A percentile compares a stretch with the other conserved stretches of the same genome.
Evolutionary conservation across 495 filamentous ascomycete genomes (phyloP).

Genomic region (Filosporella fistucella): DNA sequence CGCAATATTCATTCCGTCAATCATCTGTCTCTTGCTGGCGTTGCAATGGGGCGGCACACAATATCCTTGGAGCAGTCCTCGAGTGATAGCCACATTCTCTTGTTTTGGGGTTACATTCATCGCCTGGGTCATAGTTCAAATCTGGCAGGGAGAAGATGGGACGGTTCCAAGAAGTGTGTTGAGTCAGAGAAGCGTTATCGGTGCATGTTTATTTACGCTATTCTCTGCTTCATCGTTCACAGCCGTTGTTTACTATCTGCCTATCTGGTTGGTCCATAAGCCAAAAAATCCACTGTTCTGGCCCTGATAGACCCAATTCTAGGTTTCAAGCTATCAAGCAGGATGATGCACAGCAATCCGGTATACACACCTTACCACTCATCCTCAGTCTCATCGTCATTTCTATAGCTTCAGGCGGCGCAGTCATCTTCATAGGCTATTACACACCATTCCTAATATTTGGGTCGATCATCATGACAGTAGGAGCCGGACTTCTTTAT

Average conservation of each 20-base stretch:
- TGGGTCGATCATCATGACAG: not conserved
- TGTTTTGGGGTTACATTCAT: constrained; percentile 56
- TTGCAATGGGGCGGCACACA: constrained; percentile 40
- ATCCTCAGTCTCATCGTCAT: constrained; percentile 32
- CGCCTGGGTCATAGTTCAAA: constrained; percentile 59
- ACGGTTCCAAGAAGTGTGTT: constrained; percentile 71
- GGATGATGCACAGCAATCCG: constrained; percentile 60
- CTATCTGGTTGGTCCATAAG: constrained; percentile 21
- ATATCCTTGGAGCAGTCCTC: constrained; percentile 34
- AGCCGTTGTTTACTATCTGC: constrained; percentile 59
- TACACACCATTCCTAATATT: constrained; percentile 24
- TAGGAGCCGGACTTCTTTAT: not conserved
- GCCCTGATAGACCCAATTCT: not conserved
- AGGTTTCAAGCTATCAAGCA: constrained; percentile 55
- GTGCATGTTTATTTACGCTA: constrained; percentile 32
- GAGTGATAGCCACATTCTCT: constrained; percentile 39
- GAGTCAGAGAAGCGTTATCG: constrained; percentile 64
- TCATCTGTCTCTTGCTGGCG: constrained; percentile 35
- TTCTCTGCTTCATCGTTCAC: constrained; percentile 62
- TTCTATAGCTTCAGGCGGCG: constrained; percentile 25
- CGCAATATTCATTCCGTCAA: constrained; percentile 26
- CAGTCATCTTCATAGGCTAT: constrained; percentile 26
- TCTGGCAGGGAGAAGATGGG: constrained; percentile 63
- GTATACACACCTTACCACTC: constrained; percentile 59
- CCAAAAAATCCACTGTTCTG: too few species aligned